Conservation (phyloP, 306 rosid genomes). For the Lathyrus sativus region DNA sequence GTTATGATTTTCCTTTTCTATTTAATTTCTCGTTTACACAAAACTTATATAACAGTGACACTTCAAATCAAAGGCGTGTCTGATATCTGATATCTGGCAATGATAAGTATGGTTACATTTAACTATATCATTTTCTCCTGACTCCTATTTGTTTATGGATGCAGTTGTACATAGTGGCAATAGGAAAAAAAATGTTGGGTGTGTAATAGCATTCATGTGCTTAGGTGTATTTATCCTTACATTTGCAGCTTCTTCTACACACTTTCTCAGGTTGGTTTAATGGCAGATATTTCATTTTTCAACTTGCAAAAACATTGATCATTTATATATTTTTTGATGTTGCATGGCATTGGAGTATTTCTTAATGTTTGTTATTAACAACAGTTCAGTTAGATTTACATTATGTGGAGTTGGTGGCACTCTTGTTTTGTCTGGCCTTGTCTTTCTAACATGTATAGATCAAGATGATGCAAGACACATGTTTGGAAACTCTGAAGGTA, state of each 20-base stretch:
- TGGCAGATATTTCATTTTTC: constrained; percentile 21
- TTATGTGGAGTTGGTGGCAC: constrained; percentile 72
- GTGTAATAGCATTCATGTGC: constrained; percentile 75
- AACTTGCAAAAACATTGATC: not conserved
- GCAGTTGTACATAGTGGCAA: constrained; percentile 46
- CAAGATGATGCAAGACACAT: constrained; percentile 93
- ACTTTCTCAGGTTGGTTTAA: constrained; percentile 60
- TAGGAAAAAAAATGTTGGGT: constrained; percentile 39
- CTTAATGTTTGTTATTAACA: constrained; percentile 16
- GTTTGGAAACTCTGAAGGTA: constrained; percentile 95
- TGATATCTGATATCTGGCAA: not conserved
- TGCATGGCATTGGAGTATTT: not conserved
- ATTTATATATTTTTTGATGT: constrained; percentile 16
- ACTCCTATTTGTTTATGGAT: constrained; percentile 14
- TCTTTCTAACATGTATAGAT: constrained; percentile 65
- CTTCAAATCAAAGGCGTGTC: not conserved
- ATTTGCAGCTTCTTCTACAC: constrained; percentile 66
- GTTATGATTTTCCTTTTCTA: constrained; percentile 38
- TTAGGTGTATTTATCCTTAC: constrained; percentile 73
- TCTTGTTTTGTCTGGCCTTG: constrained; percentile 65
- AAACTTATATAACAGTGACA: not conserved
- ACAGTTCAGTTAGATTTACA: constrained; percentile 63
- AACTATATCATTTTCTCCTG: not conserved
- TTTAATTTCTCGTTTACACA: not conserved
- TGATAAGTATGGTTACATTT: not conserved